Evolutionary conservation across 345 rosid species (phyloP).

Genomic region (Mangifera indica): DNA sequence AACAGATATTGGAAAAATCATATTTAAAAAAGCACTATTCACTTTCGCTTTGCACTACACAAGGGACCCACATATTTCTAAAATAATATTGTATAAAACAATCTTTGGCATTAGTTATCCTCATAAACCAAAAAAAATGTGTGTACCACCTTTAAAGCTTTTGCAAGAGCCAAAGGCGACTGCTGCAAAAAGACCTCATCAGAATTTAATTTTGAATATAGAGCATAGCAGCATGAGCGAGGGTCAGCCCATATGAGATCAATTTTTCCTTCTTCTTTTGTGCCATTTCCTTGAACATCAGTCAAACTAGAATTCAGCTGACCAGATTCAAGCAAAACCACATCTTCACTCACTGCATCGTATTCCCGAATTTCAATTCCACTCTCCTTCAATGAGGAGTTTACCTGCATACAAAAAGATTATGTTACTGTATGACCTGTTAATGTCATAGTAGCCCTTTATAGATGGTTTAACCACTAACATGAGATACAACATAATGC

Average conservation of each 20-base stretch:
- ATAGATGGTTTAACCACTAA: background rate
- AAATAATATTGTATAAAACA: background rate
- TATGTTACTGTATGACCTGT: slow-evolving; percentile 4
- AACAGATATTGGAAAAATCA: background rate
- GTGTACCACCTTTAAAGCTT: slow-evolving; percentile 80
- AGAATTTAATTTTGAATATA: slow-evolving; percentile 72
- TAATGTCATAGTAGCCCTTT: background rate
- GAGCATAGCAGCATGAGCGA: slow-evolving; percentile 81
- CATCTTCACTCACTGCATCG: slow-evolving; percentile 65
- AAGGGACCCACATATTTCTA: background rate
- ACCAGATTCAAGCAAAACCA: slow-evolving; percentile 56
- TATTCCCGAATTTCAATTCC: slow-evolving; percentile 77
- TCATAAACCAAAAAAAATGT: slow-evolving; percentile 1
- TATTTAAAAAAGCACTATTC: background rate
- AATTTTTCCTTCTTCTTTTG: slow-evolving; percentile 28
- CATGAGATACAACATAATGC: slow-evolving; percentile 4
- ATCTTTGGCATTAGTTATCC: background rate
- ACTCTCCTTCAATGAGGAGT: slow-evolving; percentile 43
- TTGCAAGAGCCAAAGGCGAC: slow-evolving; percentile 89
- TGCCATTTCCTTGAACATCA: slow-evolving; percentile 21
- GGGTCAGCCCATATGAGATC: slow-evolving; percentile 80
- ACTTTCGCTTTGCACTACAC: background rate
- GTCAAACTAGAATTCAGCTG: slow-evolving; percentile 34
- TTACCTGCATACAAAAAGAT: slow-evolving; percentile 42
- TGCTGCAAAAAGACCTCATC: slow-evolving; percentile 67